Percentiles rank a stretch among this genome's conserved stretches.
These are phyloP conservation scores for Coemansia sp. DNA, from an alignment of 192 early-diverging fungal genomes.

Conservation along the genomic window DNA sequence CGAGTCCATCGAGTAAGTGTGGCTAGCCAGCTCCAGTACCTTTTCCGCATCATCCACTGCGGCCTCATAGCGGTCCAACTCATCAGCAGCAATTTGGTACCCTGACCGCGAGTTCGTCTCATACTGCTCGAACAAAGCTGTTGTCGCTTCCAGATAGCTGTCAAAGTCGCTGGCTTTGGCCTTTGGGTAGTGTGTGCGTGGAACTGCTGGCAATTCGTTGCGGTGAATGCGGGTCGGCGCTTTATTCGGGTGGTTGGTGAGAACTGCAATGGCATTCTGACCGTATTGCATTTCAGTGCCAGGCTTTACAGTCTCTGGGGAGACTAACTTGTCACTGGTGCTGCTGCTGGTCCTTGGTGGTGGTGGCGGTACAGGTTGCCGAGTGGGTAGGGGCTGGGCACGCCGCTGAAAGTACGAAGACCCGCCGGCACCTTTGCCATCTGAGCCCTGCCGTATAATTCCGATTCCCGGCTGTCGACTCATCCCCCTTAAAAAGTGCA, in stretches of 20 bases:
- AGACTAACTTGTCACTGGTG: background rate
- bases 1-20: slow-evolving; percentile 56
- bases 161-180: slow-evolving; percentile 83
- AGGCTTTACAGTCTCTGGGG: background rate
- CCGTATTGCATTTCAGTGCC: slow-evolving; percentile 21
- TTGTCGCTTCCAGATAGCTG: slow-evolving; percentile 70
- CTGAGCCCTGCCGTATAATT: slow-evolving; percentile 40
- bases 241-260: slow-evolving; percentile 55
- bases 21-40: slow-evolving; percentile 33
- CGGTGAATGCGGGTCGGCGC: slow-evolving; percentile 52
- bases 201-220: slow-evolving; percentile 52
- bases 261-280: slow-evolving; percentile 52
- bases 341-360: background rate
- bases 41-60: slow-evolving; percentile 52
- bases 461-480: slow-evolving; percentile 53
- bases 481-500: slow-evolving; percentile 21
- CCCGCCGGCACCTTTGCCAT: slow-evolving; percentile 27
- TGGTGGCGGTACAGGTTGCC: background rate
- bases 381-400: slow-evolving; percentile 31
- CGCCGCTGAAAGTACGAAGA: slow-evolving; percentile 55
- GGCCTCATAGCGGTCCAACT: slow-evolving; percentile 57
- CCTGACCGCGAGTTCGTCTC: slow-evolving; percentile 62
- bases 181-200: slow-evolving; percentile 54
- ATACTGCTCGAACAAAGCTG: slow-evolving; percentile 80
- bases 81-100: slow-evolving; percentile 51